Evolutionary conservation across 108 stramenopile species (phyloP).

Genomic region (Epipyxis sp.): DNA sequence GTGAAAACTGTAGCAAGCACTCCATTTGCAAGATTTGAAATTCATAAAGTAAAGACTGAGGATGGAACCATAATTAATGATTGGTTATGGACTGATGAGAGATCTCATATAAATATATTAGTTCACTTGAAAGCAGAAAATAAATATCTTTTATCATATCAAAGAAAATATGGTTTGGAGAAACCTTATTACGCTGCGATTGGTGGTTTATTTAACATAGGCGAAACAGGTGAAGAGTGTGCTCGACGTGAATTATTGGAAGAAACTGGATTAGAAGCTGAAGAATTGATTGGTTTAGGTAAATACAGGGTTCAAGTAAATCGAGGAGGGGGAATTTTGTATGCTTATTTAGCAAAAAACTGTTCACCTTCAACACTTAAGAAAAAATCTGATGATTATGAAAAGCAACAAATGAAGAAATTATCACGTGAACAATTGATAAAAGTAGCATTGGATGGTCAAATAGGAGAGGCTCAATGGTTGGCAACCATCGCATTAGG

Average conservation of each 20-base stretch:
- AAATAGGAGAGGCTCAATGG: conserved; percentile 24
- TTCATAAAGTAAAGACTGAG: conserved; percentile 28
- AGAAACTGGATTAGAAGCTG: conserved; percentile 24
- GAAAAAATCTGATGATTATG: conserved; percentile 23
- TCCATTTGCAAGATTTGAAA: conserved; percentile 23
- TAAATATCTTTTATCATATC: conserved; percentile 5
- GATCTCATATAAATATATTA: conserved; percentile 23
- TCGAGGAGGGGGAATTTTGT: conserved; percentile 16
- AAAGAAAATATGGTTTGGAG: neutral
- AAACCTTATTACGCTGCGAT: conserved; percentile 8
- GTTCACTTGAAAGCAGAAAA: conserved; percentile 16
- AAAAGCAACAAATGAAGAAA: neutral
- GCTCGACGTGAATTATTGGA: conserved; percentile 16
- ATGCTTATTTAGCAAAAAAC: conserved; percentile 22
- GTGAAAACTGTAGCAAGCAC: conserved; percentile 23
- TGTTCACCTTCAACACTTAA: neutral
- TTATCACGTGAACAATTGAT: neutral
- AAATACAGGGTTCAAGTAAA: conserved; percentile 11
- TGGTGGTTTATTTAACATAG: conserved; percentile 22
- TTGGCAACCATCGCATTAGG: conserved; percentile 21
- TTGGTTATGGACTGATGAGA: conserved; percentile 26
- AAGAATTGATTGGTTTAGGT: neutral
- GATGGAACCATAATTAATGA: conserved; percentile 10
- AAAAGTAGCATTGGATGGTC: neutral
- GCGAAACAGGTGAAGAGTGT: neutral